Percentiles rank a stretch among this genome's conserved stretches.
Evolutionary conservation across 2,329 filamentous ascomycete genomes (phyloP).

Genomic region (Phaeosphaeria sp.): DNA sequence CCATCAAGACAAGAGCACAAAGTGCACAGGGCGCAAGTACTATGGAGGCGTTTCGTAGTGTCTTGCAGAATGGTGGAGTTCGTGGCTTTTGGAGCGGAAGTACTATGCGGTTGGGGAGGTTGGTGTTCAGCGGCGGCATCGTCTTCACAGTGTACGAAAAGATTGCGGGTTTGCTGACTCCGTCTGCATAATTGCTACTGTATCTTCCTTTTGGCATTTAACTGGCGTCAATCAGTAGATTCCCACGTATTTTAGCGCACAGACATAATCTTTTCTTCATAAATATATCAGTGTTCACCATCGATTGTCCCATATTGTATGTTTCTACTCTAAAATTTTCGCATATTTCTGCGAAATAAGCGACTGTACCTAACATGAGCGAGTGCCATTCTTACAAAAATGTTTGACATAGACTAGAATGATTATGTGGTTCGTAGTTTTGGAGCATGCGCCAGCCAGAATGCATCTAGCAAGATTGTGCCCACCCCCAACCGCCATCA

Average conservation of each 20-base stretch:
- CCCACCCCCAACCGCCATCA: too few relatives aligned
- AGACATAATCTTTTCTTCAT: neutral
- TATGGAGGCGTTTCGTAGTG: constrained; percentile 27
- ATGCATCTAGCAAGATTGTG: too few relatives aligned
- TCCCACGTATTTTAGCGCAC: neutral
- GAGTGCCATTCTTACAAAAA: too few relatives aligned
- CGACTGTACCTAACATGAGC: too few relatives aligned
- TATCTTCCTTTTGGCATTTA: neutral
- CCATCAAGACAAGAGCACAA: constrained; percentile 51
- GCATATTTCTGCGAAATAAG: too few relatives aligned
- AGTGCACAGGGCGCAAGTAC: constrained; percentile 35
- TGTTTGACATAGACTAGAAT: too few relatives aligned
- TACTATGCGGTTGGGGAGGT: constrained; percentile 35
- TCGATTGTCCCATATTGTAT: too few relatives aligned
- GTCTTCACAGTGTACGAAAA: constrained; percentile 44
- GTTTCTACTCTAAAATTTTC: too few relatives aligned
- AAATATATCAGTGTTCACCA: neutral
- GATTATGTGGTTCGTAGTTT: too few relatives aligned
- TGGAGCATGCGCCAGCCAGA: too few relatives aligned
- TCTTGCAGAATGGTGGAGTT: constrained; percentile 29
- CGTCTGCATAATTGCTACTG: neutral
- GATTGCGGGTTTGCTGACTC: constrained; percentile 18
- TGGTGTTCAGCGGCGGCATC: constrained; percentile 40
- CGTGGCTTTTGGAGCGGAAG: constrained; percentile 40
- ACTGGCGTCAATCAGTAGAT: neutral